These are phyloP conservation scores for Fusarium concolor DNA, from an alignment of 2,329 filamentous ascomycete genomes.

Conservation along the genomic window DNA sequence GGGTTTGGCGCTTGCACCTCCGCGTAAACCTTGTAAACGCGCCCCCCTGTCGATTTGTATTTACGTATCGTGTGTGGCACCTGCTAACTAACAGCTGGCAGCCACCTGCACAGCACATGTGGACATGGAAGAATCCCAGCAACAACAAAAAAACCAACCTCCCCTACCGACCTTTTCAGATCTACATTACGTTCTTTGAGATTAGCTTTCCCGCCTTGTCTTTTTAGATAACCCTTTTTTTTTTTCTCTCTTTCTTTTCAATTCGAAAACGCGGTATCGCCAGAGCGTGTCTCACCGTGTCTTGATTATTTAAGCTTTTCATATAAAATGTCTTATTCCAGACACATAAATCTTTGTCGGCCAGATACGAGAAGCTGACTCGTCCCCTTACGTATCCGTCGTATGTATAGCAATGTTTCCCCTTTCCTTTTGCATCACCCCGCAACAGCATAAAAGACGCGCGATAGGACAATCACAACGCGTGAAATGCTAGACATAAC, in stretches of 20 bases:
- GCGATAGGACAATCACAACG: slow-evolving; percentile 33
- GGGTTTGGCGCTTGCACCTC: slow-evolving; percentile 41
- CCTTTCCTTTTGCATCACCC: slow-evolving; percentile 34
- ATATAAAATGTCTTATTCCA: slow-evolving; percentile 23
- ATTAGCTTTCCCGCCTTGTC: slow-evolving; percentile 33
- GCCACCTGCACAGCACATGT: background rate
- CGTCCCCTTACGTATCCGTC: slow-evolving; percentile 29
- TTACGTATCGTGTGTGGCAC: slow-evolving; percentile 26
- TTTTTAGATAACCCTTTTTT: slow-evolving; percentile 16
- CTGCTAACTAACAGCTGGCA: slow-evolving; percentile 23
- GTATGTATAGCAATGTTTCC: slow-evolving; percentile 25
- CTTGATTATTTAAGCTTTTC: slow-evolving; percentile 25
- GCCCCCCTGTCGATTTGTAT: slow-evolving; percentile 38
- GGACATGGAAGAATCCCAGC: slow-evolving; percentile 9
- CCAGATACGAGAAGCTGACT: slow-evolving; percentile 32
- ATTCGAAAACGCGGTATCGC: slow-evolving; percentile 15
- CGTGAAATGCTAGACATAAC: slow-evolving; percentile 26
- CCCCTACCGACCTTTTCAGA: slow-evolving; percentile 30
- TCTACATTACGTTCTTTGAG: slow-evolving; percentile 15
- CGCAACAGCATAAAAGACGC: slow-evolving; percentile 41
- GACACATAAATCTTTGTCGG: slow-evolving; percentile 4
- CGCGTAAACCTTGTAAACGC: slow-evolving; percentile 50
- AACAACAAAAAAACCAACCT: slow-evolving; percentile 30
- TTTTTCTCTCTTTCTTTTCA: too few species aligned
- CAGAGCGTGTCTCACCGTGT: slow-evolving; percentile 25